These are phyloP conservation scores for Anthracocystis setariae DNA, from an alignment of 1,284 basidiomycete species.

Conservation along the genomic window DNA sequence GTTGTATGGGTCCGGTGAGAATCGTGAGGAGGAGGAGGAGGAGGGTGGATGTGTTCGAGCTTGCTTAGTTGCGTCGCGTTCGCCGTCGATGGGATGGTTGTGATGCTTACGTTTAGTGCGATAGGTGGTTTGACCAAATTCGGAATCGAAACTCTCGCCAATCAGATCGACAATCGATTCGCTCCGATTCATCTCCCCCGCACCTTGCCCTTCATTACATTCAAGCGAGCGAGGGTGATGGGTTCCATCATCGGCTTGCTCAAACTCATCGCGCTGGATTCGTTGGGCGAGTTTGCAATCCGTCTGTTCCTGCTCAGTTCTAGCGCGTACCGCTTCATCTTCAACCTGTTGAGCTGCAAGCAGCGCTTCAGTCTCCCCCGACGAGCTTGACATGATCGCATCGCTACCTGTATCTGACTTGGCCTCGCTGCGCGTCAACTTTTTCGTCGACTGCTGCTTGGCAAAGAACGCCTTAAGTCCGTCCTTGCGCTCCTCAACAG, in stretches of 20 bases:
- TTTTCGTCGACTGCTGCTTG: constrained; percentile 58
- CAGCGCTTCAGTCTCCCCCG: constrained; percentile 19
- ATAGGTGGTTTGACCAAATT: too few relatives aligned
- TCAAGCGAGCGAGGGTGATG: background rate
- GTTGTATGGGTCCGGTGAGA: constrained; percentile 55
- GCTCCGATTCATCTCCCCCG: constrained; percentile 20
- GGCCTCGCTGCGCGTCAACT: background rate
- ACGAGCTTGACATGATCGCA: constrained; percentile 18
- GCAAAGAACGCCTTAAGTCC: constrained; percentile 88
- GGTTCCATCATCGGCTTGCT: constrained; percentile 3
- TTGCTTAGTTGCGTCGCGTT: background rate
- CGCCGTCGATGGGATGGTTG: too few relatives aligned
- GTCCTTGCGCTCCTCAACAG: constrained; percentile 81
- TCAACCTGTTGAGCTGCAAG: constrained; percentile 26
- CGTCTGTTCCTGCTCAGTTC: constrained; percentile 27
- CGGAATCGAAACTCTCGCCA: constrained; percentile 11
- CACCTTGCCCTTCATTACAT: background rate
- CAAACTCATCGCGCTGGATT: constrained; percentile 38
- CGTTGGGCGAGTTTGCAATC: constrained; percentile 36
- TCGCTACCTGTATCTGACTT: constrained; percentile 19
- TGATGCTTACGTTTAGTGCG: too few relatives aligned
- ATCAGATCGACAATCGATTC: constrained; percentile 31
- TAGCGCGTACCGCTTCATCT: constrained; percentile 15
- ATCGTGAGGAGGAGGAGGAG: constrained; percentile 20
- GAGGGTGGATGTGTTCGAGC: background rate